These are phyloP conservation scores for Pezicula rhizophila DNA, from an alignment of 2,329 filamentous ascomycete genomes.

Conservation along the genomic window DNA sequence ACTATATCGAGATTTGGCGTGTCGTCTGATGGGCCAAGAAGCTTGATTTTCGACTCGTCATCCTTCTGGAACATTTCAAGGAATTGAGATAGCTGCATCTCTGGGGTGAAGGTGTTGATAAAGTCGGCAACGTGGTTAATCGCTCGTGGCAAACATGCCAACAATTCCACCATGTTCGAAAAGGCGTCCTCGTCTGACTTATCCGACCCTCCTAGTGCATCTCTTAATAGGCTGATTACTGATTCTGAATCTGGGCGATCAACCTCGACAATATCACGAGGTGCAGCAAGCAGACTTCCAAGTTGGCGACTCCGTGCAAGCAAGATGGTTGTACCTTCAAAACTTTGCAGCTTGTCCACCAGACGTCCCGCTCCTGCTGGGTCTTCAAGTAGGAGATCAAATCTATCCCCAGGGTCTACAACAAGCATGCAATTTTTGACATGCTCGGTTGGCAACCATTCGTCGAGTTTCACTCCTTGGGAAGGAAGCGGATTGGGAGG, in stretches of 20 bases:
- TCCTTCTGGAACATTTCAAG: conserved; percentile 15
- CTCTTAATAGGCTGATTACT: conserved; percentile 12
- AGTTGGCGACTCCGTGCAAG: conserved; percentile 14
- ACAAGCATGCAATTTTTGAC: conserved; percentile 11
- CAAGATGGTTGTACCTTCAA: conserved; percentile 15
- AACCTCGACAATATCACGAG: conserved; percentile 16
- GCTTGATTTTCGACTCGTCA: conserved; percentile 17
- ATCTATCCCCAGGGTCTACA: conserved; percentile 15
- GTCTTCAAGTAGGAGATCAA: conserved; percentile 8
- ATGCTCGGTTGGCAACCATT: conserved; percentile 10
- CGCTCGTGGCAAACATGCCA: conserved; percentile 16
- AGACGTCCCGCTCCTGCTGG: conserved; percentile 2
- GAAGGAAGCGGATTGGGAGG: conserved; percentile 1
- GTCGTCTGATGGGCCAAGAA: conserved; percentile 7
- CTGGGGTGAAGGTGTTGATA: conserved; percentile 13
- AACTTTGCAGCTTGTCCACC: conserved; percentile 13
- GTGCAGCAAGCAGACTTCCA: conserved; percentile 13
- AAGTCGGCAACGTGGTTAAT: conserved; percentile 17
- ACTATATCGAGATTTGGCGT: conserved; percentile 9
- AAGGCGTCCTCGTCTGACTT: conserved; percentile 12
- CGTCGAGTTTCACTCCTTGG: conserved; percentile 8
- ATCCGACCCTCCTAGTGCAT: conserved; percentile 9
- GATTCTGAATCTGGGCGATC: conserved; percentile 14
- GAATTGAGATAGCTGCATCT: conserved; percentile 20
- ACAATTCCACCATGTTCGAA: conserved; percentile 10